A percentile compares a stretch with the other conserved stretches of the same genome.
Evolutionary conservation across 2,329 filamentous ascomycete genomes (phyloP).

Genomic region (Cordyceps militaris): DNA sequence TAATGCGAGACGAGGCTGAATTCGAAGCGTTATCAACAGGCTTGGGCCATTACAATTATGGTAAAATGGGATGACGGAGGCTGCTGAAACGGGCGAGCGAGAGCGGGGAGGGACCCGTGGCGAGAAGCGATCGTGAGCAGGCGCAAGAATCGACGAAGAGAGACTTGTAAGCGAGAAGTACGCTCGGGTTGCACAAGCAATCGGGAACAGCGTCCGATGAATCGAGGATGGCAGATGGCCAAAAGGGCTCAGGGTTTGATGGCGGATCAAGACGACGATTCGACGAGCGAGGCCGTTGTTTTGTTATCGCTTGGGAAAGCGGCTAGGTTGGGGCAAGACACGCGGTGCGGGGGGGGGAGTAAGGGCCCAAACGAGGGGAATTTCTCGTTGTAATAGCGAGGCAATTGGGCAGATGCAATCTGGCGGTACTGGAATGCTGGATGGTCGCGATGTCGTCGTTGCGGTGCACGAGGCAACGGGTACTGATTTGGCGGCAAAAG

Average conservation of each 20-base stretch:
- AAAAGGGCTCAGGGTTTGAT: background rate
- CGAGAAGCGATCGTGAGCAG: background rate
- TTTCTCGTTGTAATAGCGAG: background rate
- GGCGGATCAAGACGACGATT: background rate
- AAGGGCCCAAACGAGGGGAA: background rate
- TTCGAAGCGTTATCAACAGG: background rate
- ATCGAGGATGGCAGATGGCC: background rate
- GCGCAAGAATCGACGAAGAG: background rate
- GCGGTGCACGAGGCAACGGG: background rate
- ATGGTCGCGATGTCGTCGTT: background rate
- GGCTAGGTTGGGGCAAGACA: slow-evolving; percentile 3
- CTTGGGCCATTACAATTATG: slow-evolving; percentile 3
- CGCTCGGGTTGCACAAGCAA: background rate
- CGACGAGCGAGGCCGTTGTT: background rate
- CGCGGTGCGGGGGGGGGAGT: background rate
- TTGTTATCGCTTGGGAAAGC: slow-evolving; percentile 2
- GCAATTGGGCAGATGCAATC: background rate
- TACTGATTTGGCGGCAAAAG: background rate
- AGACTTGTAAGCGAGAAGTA: background rate
- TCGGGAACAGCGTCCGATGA: background rate
- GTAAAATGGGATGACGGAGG: background rate
- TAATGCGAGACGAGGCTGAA: background rate
- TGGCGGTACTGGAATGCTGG: slow-evolving; percentile 16
- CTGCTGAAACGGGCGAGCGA: background rate
- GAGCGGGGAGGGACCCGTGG: background rate